A percentile compares a stretch with the other conserved stretches of the same genome.
Evolutionary conservation across 352 stramenopile species (phyloP).

Genomic region (Phytophthora brassicae): DNA sequence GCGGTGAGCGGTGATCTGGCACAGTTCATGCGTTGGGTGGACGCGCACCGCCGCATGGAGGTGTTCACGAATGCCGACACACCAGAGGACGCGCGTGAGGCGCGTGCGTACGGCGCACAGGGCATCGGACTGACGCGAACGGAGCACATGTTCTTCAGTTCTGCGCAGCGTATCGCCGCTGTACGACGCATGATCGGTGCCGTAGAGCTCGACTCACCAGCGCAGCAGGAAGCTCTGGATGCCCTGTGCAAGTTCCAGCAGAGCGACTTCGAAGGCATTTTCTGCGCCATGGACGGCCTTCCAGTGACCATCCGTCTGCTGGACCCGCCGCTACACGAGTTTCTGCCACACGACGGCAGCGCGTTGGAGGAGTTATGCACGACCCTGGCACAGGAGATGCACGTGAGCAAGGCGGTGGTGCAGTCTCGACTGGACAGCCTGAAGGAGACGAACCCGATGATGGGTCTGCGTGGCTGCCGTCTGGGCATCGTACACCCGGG

Average conservation of each 20-base stretch:
- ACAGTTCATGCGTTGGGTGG: constrained; percentile 32
- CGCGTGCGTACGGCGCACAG: constrained; percentile 19
- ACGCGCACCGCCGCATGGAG: constrained; percentile 29
- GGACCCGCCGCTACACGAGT: constrained; percentile 25
- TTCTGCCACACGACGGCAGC: constrained; percentile 27
- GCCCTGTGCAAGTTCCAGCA: constrained; percentile 28
- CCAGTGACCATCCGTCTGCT: constrained; percentile 28
- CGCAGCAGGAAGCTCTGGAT: constrained; percentile 23
- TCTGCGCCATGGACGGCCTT: constrained; percentile 25
- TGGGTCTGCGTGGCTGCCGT: constrained; percentile 28
- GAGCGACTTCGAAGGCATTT: constrained; percentile 29
- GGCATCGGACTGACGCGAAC: constrained; percentile 28
- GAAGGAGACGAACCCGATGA: constrained; percentile 37
- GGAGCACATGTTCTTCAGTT: constrained; percentile 34
- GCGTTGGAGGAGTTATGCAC: constrained; percentile 25
- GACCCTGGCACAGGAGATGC: constrained; percentile 22
- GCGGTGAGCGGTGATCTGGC: constrained; percentile 21
- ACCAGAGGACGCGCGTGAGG: constrained; percentile 24
- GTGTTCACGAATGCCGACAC: constrained; percentile 31
- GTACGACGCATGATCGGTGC: constrained; percentile 30
- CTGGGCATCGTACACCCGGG: constrained; percentile 31
- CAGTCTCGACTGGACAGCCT: constrained; percentile 17
- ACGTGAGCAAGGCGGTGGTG: constrained; percentile 25
- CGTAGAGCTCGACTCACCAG: constrained; percentile 27
- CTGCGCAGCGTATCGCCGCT: constrained; percentile 16